Evolutionary conservation across 305 asterid genomes (phyloP), one percentile per base, ranked within the genome.

Genomic region (Withania somnifera): DNA sequence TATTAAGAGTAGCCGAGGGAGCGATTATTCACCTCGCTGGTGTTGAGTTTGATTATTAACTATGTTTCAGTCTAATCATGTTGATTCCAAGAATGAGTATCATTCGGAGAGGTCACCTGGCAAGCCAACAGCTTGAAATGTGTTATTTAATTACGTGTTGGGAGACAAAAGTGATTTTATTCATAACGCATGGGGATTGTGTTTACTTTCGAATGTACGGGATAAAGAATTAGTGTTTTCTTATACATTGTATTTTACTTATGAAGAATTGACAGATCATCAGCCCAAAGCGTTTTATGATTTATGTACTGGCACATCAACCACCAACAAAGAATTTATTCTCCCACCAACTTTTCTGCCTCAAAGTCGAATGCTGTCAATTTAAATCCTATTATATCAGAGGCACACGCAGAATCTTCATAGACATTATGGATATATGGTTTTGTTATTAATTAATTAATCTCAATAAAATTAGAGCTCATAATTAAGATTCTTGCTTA

Each of bases 281-380:
- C 24, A 73, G 30, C 15, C 5, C 58, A 13, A 71, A 47, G 58
- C 24, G n/a, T 47, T 7, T 73, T 67, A 47, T 24, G 79, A 73
- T 73, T 73, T 45, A 73, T 73, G 58, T 73, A 8, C 79, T 56
- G 82, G 71, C 82, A 78, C 82, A 78, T 56, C 82, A 78, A 78
- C 54, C 14, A 36, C 71, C 82, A 58, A 56, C 82, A 78, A 78
- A 56, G 82, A 13, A 78, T 60, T 78, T 71, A 78, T 78, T 78
- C 82, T 56, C 38, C 63, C 71, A 42, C 82, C 71, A 78, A 24
- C 71, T 56, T 26, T 54, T 78, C 82, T 57, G 28, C 67, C 64
- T 77, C 68, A 34, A 7, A 78, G 57, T 53, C 56, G 38, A 53
- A 56, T 19, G 52, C 34, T 56, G 53, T 20, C 45, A 50, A 54